A percentile compares a stretch with the other conserved stretches of the same genome.
These are phyloP conservation scores for Hypsizygus ulmarius DNA, from an alignment of 1,284 basidiomycete genomes.

Conservation along the genomic window DNA sequence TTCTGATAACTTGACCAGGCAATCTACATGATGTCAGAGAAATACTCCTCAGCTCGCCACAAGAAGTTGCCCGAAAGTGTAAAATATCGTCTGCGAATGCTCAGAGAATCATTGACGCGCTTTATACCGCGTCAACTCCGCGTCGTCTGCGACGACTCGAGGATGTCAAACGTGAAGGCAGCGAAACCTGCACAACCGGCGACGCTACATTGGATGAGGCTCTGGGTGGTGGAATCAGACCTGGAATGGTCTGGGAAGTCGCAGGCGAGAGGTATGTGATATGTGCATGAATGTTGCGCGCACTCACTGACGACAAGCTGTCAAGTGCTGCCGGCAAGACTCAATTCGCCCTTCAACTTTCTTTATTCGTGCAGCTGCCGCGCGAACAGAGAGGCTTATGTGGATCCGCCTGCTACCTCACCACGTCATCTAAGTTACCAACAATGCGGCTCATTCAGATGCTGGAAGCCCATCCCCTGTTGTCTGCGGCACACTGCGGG, in stretches of 20 bases:
- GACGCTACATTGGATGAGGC: constrained; percentile 62
- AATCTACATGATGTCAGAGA: constrained; percentile 46
- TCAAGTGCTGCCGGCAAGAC: constrained; percentile 85
- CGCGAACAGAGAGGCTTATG: constrained; percentile 45
- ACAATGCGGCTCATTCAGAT: constrained; percentile 67
- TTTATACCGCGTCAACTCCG: constrained; percentile 40
- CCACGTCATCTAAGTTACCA: constrained; percentile 69
- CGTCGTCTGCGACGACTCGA: constrained; percentile 36
- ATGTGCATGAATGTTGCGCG: constrained; percentile 8
- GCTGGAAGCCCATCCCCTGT: constrained; percentile 43
- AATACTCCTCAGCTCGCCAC: constrained; percentile 44
- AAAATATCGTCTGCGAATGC: constrained; percentile 46
- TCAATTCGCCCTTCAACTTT: constrained; percentile 78
- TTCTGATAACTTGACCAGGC: constrained; percentile 29
- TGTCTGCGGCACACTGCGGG: constrained; percentile 45
- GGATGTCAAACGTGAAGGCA: constrained; percentile 33
- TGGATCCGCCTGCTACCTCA: constrained; percentile 72
- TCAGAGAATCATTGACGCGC: constrained; percentile 45
- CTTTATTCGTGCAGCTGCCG: constrained; percentile 73
- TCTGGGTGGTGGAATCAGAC: constrained; percentile 73
- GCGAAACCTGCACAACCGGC: constrained; percentile 63
- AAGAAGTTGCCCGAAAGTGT: constrained; percentile 55
- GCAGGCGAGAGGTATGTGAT: constrained; percentile 75
- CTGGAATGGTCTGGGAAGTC: constrained; percentile 81
- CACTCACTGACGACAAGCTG: constrained; percentile 3